phyloP scores from a whole-genome alignment of 2,329 filamentous ascomycete genomes.

The Fusarium annulatum region DNA sequence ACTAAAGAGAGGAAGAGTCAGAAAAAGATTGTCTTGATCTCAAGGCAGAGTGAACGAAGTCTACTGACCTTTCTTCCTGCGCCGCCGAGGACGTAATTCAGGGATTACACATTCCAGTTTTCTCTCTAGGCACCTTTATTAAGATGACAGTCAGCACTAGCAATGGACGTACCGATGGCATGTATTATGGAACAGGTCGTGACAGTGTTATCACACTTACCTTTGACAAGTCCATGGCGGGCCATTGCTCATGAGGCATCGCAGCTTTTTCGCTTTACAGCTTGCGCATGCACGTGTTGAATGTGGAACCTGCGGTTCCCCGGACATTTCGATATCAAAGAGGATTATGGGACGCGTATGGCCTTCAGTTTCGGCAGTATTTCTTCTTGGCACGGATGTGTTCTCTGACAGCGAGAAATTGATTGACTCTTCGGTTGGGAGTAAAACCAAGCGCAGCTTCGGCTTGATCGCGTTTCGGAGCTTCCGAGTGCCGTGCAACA shows the following conservation, averaged over 20 bases:
- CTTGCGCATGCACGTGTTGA: neutral
- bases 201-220: neutral
- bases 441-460: neutral
- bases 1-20: neutral
- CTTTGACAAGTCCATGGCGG: neutral
- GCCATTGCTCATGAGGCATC: neutral
- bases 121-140: neutral
- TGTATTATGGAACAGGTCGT: accelerated
- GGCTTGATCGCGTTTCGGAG: neutral
- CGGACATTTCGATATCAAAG: neutral
- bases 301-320: neutral
- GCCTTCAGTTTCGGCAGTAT: neutral
- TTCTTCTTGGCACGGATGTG: neutral
- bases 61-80: neutral
- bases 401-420: neutral
- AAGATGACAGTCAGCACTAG: neutral
- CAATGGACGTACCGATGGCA: neutral
- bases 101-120: neutral
- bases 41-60: neutral
- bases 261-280: neutral
- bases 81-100: neutral
- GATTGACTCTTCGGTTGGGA: neutral
- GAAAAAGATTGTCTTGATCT: accelerated
- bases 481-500: neutral
- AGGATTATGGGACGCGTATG: neutral